phyloP scores from a whole-genome alignment of 805 yeast genomes.

The Candida takata region DNA sequence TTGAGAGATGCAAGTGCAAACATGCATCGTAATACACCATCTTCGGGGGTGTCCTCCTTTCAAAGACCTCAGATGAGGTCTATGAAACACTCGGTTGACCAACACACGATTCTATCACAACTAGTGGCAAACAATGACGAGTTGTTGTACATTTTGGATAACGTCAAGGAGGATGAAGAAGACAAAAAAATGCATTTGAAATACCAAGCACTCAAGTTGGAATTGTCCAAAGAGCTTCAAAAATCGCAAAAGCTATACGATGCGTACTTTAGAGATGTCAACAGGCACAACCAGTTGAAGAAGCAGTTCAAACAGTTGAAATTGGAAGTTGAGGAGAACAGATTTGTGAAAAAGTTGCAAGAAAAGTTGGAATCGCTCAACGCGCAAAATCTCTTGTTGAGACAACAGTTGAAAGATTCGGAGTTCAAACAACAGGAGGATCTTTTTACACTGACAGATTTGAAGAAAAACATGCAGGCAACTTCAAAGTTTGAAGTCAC shows the following conservation, averaged over 20 bases:
- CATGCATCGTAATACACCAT: conserved; percentile 10
- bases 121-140: conserved; percentile 23
- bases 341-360: conserved; percentile 1
- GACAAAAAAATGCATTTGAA: conserved; percentile 10
- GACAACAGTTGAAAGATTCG: conserved; percentile 15
- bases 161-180: conserved; percentile 14
- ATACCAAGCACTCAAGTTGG: conserved; percentile 24
- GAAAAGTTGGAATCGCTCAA: conserved; percentile 10
- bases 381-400: conserved; percentile 11
- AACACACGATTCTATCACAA: conserved; percentile 13
- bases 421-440: conserved; percentile 8
- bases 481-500: conserved; percentile 14
- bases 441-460: conserved; percentile 9
- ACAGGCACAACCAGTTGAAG: conserved; percentile 25
- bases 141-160: conserved; percentile 19
- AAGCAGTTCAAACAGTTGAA: conserved; percentile 3
- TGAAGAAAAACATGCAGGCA: conserved; percentile 9
- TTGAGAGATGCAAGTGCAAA: conserved; percentile 17
- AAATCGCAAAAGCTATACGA: conserved; percentile 29
- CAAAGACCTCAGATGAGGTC: too few species aligned
- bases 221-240: conserved; percentile 27
- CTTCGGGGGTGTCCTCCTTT: background rate
- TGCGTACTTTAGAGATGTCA: conserved; percentile 26
- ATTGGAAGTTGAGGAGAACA: background rate
- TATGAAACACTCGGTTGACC: background rate